Conservation (phyloP, 768 basidiomycete genomes). For the Sarcomyxa edulis region DNA sequence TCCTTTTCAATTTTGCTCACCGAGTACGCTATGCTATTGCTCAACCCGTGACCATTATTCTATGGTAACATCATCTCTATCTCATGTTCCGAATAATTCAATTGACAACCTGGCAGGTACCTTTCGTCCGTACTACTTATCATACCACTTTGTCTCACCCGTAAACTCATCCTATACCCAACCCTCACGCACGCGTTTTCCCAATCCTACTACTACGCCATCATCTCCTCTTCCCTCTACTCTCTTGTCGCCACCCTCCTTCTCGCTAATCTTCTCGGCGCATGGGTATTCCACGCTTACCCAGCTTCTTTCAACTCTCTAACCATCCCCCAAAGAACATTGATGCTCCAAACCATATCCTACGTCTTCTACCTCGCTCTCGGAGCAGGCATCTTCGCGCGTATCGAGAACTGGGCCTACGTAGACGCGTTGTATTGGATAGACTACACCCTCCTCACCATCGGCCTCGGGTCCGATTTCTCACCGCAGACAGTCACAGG, state of each 20-base stretch:
- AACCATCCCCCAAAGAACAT: conserved; percentile 32
- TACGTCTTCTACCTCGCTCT: conserved; percentile 33
- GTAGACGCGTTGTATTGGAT: conserved; percentile 37
- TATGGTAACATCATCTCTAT: too few relatives aligned
- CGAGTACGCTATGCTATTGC: too few relatives aligned
- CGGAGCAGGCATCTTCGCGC: conserved; percentile 31
- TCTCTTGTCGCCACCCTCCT: conserved; percentile 23
- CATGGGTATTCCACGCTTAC: conserved; percentile 28
- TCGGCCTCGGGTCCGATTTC: conserved; percentile 35
- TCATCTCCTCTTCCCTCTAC: conserved; percentile 26
- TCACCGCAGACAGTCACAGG: conserved; percentile 20
- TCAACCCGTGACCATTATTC: too few relatives aligned
- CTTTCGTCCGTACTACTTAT: conserved; percentile 27
- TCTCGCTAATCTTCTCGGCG: conserved; percentile 21
- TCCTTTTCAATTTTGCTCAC: too few relatives aligned
- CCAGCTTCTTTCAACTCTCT: conserved; percentile 29
- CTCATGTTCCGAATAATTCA: too few relatives aligned
- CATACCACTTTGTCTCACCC: conserved; percentile 25
- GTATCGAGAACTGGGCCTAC: conserved; percentile 30
- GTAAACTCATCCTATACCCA: conserved; percentile 10
- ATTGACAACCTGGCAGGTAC: conserved; percentile 33
- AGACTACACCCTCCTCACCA: conserved; percentile 36
- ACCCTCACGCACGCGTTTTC: conserved; percentile 17
- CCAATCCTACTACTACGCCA: conserved; percentile 33
- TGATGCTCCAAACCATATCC: conserved; percentile 37